Base-by-base conservation (phyloP, 106 monocot genomes). In the Agapanthus africanus region DNA sequence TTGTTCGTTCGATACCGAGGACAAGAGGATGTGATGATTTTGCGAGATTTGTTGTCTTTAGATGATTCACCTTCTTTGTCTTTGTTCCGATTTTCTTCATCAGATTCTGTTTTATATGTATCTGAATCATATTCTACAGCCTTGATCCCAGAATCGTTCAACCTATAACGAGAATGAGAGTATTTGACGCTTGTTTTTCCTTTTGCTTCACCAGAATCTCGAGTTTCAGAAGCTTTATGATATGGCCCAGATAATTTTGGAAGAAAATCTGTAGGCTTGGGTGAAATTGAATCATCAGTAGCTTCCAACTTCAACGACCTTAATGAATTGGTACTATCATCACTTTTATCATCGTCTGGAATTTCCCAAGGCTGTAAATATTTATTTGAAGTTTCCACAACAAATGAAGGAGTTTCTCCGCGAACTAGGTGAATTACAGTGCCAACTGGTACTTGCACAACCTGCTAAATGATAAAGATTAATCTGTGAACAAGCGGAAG, bases 341-440 rank as follows among this genome's bases (percentile, higher is more conserved):
- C 32, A 35, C 32, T 66, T n/a, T n/a, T 5, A 52, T 11, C 56
- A 66, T 19, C 32, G 25, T 68, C 72, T 37, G 84, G 80, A 57
- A 97, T 88, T 31, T 97, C 91, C 95, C 95, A 97, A n/a, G 95
- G 95, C 51, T 91, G 79, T 57, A 89, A 72, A 42, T 77, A 78
- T 64, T 63, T 75, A 41, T 38, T 66, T 3, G 82, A 76, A 67
- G 25, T 79, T 32, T 76, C 69, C 37, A 57, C 71, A 10, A 80
- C 40, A 71, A 84, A n/a, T n/a, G 71, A 76, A 65, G 91, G 91
- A 37, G 26, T 16, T 78, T 84, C 82, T 32, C 95, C 95, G n/a
- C 40, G 72, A 37, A 97, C 86, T 40, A 89, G 70, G 72, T 97
- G 95, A 70, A 97, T 77, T 34, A 91, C 95, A 40, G 95, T 97